Conservation (phyloP, 257 asterid species). For the Gynochthodes officinalis region DNA sequence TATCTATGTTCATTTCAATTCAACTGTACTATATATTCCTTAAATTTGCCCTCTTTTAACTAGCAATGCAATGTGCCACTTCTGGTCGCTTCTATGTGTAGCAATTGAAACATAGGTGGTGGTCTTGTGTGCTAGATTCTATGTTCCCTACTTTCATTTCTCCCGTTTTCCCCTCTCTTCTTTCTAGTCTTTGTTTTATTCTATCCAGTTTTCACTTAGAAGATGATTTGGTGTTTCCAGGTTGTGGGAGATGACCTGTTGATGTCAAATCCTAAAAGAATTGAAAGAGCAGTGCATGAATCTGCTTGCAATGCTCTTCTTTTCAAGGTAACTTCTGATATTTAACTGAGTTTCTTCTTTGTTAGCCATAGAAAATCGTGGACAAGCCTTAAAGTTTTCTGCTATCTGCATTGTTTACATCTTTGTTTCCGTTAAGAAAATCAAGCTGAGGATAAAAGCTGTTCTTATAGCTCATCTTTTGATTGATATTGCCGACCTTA, state of each 20-base stretch:
- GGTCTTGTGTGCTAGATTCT: too few relatives aligned
- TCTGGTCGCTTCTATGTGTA: not conserved
- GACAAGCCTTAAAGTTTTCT: not conserved
- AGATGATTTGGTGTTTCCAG: constrained; percentile 34
- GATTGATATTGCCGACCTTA: not conserved
- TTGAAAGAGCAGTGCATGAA: constrained; percentile 84
- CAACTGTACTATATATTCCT: too few relatives aligned
- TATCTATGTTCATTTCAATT: not conserved
- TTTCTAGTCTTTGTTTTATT: not conserved
- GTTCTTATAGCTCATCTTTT: not conserved
- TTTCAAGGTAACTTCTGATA: constrained; percentile 59
- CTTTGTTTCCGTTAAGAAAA: not conserved
- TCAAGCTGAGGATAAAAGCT: not conserved
- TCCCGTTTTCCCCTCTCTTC: not conserved
- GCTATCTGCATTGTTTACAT: not conserved
- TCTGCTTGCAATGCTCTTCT: constrained; percentile 83
- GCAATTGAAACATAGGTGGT: not conserved
- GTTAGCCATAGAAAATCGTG: not conserved
- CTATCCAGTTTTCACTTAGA: not conserved
- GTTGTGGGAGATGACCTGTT: constrained; percentile 85
- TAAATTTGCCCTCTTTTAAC: not conserved
- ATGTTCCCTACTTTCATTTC: constrained; percentile 7
- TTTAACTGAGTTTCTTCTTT: constrained; percentile 18
- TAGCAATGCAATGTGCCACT: not conserved
- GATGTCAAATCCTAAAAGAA: constrained; percentile 88